Evolutionary conservation across 208 protist species (phyloP), one percentile per base, ranked within the genome.

Genomic region (Hexamita inflata): DNA sequence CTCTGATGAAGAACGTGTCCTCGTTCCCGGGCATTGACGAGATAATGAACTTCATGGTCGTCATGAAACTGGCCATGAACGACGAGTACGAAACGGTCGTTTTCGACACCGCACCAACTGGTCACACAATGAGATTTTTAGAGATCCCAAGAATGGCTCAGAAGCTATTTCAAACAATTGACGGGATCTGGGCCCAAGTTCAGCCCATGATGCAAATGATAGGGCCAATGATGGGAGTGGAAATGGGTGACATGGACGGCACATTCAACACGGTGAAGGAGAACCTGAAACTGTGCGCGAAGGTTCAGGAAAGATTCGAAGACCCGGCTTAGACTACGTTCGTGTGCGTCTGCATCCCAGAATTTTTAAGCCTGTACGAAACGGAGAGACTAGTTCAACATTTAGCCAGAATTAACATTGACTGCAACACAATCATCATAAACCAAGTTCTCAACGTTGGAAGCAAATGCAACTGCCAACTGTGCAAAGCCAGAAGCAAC

Each of bases 71-170:
- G 15, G 86, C 94, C 9, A 77, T 92, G 61, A 60, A 59, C 1
- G 84, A 93, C 75, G 83, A 93, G 7, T 96, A 89, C 81, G 87
- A 91, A 74, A 74, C 90, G 24, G 88, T 97, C 39, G 87, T 99
- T 28, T 98, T 99, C 81, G 95, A 99, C 83, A 99, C 95, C 32
- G 94, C 96, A 4, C 96, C 96, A 45, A 99, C 94, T 0, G 94
- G 95, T 32, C 94, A 98, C 80, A 97, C 93, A 9, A 84, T 98
- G 32, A 86, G 92, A 15, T 82, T 97, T 40, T 81, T 98, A 15
- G 83, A 85, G 1, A 87, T 97, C 30, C 92, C 92, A 13, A 80
- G 84, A 32, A 89, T 80, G 0, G 45, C 58, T 38, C 11, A 68
- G 34, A 73, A 76, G 73, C 15, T 49, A 9, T 11, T 76, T 9